These are phyloP conservation scores for Naumovozyma baii DNA, from an alignment of 805 yeast species.

Conservation along the genomic window DNA sequence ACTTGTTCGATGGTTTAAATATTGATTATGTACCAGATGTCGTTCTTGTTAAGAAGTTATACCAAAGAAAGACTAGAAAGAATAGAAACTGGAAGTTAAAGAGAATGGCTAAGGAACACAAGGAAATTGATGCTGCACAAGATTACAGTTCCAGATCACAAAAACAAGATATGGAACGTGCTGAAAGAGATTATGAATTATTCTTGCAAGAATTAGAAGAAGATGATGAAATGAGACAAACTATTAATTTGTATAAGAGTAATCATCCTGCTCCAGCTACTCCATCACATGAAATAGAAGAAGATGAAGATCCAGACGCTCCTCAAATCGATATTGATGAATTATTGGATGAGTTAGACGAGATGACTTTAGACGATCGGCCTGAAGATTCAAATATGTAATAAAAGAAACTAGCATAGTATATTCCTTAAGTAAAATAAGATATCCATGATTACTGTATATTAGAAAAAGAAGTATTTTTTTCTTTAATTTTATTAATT, in stretches of 20 bases:
- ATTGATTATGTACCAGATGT: constrained; percentile 70
- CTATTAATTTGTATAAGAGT: constrained; percentile 80
- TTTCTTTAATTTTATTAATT: too few species aligned
- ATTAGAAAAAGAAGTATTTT: neutral
- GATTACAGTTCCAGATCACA: constrained; percentile 56
- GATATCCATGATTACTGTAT: neutral
- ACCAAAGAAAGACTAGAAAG: constrained; percentile 68
- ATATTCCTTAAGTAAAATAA: neutral
- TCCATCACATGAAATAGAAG: constrained; percentile 36
- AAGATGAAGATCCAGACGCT: constrained; percentile 66
- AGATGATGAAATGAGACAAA: constrained; percentile 86
- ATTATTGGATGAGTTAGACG: constrained; percentile 88
- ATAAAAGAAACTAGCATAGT: neutral
- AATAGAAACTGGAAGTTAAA: constrained; percentile 82
- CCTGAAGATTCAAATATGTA: constrained; percentile 6
- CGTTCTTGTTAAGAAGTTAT: constrained; percentile 77
- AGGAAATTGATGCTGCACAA: constrained; percentile 71
- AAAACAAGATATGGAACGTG: constrained; percentile 80
- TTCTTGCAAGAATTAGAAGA: constrained; percentile 97
- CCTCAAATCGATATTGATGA: constrained; percentile 88
- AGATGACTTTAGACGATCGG: constrained; percentile 68
- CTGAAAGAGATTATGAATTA: constrained; percentile 87
- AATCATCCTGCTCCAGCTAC: constrained; percentile 8
- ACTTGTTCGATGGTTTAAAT: constrained; percentile 63
- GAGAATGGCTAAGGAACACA: constrained; percentile 96